A percentile compares a stretch with the other conserved stretches of the same genome.
Evolutionary conservation across 2,329 filamentous ascomycete genomes (phyloP).

Genomic region (Apiospora arundinis): DNA sequence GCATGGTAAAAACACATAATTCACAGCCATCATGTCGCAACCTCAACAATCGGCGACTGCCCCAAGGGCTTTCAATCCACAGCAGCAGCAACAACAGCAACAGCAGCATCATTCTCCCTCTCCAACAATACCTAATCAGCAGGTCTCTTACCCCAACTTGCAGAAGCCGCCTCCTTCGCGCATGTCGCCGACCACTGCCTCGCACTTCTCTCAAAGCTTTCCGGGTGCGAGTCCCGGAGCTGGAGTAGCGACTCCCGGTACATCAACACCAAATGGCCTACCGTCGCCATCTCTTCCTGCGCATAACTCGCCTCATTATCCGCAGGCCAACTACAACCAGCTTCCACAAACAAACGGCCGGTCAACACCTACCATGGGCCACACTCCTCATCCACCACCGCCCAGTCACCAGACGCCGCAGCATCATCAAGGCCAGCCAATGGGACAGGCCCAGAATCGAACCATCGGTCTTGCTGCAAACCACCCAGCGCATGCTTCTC

Average conservation of each 20-base stretch:
- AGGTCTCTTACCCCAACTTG: not conserved
- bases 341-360: slow-evolving; percentile 1
- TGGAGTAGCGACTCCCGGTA: slow-evolving; percentile 5
- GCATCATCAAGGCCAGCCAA: slow-evolving; percentile 8
- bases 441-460: not conserved
- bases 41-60: slow-evolving; percentile 56
- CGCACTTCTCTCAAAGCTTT: slow-evolving; percentile 16
- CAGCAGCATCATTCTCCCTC: slow-evolving; percentile 26
- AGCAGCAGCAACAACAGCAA: slow-evolving; percentile 17
- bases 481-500: not conserved
- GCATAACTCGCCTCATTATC: not conserved
- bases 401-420: not conserved
- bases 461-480: not conserved
- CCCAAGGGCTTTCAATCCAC: slow-evolving; percentile 31
- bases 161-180: slow-evolving; percentile 12
- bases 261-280: slow-evolving; percentile 14
- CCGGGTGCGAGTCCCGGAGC: slow-evolving; percentile 16
- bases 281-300: slow-evolving; percentile 21
- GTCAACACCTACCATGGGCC: not conserved
- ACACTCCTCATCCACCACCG: not conserved
- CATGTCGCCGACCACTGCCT: slow-evolving; percentile 6
- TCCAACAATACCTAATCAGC: slow-evolving; percentile 18
- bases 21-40: slow-evolving; percentile 60
- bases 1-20: not conserved
- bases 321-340: slow-evolving; percentile 10